Evolutionary conservation across 2,329 filamentous ascomycete species (phyloP), one percentile per base, ranked within the genome.

Genomic region (Penicillium sp.): DNA sequence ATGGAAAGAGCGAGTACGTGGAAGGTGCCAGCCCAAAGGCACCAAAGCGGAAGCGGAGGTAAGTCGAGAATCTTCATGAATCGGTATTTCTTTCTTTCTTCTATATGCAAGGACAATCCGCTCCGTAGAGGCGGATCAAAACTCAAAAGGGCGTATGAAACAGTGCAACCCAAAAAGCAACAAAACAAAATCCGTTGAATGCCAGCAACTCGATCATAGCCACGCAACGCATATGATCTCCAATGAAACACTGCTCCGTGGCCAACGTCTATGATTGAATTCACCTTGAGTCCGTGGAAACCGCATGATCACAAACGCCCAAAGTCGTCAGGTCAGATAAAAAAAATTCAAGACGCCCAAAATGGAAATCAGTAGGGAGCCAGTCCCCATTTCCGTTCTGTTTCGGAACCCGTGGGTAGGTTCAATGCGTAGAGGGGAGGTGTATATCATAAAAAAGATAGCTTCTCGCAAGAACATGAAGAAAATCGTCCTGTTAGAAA

Each of bases 241-340:
- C 28, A 12, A 37, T 37, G 22, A 28, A 37, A 17, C n/a, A 26
- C 22, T 35, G 37, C 33, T 30, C 57, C 57, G 57, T 55, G 62
- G 47, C 49, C 42, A 59, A 56, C 55, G 57, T 65, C 62, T 65
- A 68, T 58, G 53, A 28, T 42, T 61, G 60, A 60, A 42, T 44
- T 30, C 17, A 42, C 57, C 56, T 47, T 33, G 15, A 28, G 35
- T 35, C 22, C 54, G 24, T 50, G 45, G 53, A 68, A 61, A 49
- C 65, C 63, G 59, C 50, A 58, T 60, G 56, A 65, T 63, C 63
- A 59, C 59, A 61, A 69, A 69, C 64, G 64, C 67, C 67, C 38
- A 57, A 64, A 56, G 28, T 63, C 57, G 58, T 59, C 59, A 64
- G 60, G 33, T 26, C 35, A 33, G 10, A 44, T 44, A 54, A 24